Percentiles rank a stretch among this genome's conserved stretches.
Evolutionary conservation across 345 rosid genomes (phyloP).

Genomic region (Camelina sativa): DNA sequence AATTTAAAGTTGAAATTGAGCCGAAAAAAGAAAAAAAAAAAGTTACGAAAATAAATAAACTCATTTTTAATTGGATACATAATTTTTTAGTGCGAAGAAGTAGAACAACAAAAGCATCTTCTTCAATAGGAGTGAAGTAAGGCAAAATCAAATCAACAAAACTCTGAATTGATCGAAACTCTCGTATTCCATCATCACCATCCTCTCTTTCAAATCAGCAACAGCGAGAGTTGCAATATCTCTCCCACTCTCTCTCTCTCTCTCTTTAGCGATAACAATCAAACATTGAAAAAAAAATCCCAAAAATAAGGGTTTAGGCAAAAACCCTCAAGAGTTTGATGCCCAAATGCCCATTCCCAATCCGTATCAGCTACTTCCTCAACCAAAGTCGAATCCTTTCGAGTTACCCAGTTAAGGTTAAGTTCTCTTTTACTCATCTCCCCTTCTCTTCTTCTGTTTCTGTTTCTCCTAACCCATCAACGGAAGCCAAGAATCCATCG

Average conservation of each 20-base stretch:
- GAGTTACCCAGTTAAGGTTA: conserved; percentile 44
- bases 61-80: too few species aligned
- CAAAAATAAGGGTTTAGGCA: conserved; percentile 41
- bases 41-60: too few species aligned
- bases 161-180: conserved; percentile 5
- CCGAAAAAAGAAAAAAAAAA: too few species aligned
- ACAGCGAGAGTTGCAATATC: not conserved
- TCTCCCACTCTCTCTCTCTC: not conserved
- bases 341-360: conserved; percentile 53
- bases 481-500: conserved; percentile 35
- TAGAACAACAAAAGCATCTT: too few species aligned
- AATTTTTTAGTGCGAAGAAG: too few species aligned
- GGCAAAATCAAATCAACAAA: not conserved
- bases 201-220: not conserved
- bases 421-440: conserved; percentile 14
- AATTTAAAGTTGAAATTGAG: too few species aligned
- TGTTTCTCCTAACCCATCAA: conserved; percentile 13
- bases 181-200: not conserved
- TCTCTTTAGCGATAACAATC: not conserved
- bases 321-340: conserved; percentile 40
- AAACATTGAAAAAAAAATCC: conserved; percentile 6
- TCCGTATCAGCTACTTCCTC: conserved; percentile 31
- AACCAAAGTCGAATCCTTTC: conserved; percentile 41
- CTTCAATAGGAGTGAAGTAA: too few species aligned
- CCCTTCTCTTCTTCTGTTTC: conserved; percentile 40